phyloP scores from a whole-genome alignment of 352 stramenopile genomes.

The Phytophthora niederhauseri region DNA sequence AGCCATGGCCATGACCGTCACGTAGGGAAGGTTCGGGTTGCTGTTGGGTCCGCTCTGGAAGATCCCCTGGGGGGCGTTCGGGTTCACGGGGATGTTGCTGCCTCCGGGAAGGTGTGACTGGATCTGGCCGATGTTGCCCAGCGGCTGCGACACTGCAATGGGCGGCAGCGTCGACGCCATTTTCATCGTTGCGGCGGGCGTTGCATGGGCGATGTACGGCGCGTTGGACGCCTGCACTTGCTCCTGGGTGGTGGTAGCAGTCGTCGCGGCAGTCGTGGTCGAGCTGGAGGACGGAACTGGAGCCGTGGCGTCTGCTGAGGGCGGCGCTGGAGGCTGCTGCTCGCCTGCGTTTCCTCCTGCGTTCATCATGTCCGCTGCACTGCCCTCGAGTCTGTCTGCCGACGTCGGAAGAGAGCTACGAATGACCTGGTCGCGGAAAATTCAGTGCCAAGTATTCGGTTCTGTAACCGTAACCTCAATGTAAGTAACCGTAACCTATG shows the following conservation, averaged over 20 bases:
- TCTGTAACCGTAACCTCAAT: slow-evolving; percentile 10
- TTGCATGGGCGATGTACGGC: slow-evolving; percentile 48
- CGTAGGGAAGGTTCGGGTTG: slow-evolving; percentile 36
- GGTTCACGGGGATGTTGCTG: slow-evolving; percentile 53
- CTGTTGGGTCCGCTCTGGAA: slow-evolving; percentile 19
- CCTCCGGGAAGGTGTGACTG: slow-evolving; percentile 41
- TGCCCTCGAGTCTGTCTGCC: neutral
- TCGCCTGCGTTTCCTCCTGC: slow-evolving; percentile 3
- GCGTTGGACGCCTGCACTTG: slow-evolving; percentile 23
- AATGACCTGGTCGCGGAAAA: slow-evolving; percentile 9
- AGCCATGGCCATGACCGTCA: slow-evolving; percentile 44
- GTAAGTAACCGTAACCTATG: slow-evolving; percentile 4
- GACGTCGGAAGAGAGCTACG: slow-evolving; percentile 2
- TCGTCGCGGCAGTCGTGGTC: neutral
- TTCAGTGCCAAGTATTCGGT: slow-evolving; percentile 22
- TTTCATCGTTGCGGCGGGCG: slow-evolving; percentile 38
- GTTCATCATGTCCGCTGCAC: slow-evolving; percentile 11
- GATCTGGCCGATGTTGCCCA: slow-evolving; percentile 40
- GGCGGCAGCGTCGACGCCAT: slow-evolving; percentile 40
- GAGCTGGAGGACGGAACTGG: neutral
- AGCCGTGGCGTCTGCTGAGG: neutral
- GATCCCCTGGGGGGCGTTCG: slow-evolving; percentile 22
- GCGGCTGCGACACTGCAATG: slow-evolving; percentile 50
- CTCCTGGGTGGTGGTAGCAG: slow-evolving; percentile 17
- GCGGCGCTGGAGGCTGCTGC: neutral